Conservation (phyloP, 768 basidiomycete species). For the Hygrocybe punicea region DNA sequence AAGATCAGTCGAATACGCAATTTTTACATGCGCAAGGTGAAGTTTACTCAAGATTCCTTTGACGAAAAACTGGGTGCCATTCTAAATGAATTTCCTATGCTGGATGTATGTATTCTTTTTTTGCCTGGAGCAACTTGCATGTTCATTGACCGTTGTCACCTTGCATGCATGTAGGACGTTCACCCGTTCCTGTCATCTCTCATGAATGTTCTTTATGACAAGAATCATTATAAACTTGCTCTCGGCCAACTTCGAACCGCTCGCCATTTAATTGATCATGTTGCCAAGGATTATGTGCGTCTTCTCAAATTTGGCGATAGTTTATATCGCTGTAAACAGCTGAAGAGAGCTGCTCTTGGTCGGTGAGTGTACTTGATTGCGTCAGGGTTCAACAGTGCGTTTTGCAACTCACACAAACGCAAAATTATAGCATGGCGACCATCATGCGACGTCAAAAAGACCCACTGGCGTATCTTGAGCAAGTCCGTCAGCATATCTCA, state of each 20-base stretch:
- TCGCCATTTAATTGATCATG: constrained; percentile 92
- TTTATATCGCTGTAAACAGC: constrained; percentile 96
- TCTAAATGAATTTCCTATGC: constrained; percentile 93
- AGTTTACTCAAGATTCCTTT: constrained; percentile 95
- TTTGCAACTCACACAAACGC: constrained; percentile 2
- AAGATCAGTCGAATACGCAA: constrained; percentile 98
- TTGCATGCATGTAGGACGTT: constrained; percentile 55
- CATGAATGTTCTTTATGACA: constrained; percentile 98
- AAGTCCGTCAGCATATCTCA: constrained; percentile 98
- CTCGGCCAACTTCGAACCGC: constrained; percentile 95
- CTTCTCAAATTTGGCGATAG: constrained; percentile 98
- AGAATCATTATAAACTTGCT: constrained; percentile 99
- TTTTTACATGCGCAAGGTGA: constrained; percentile 99
- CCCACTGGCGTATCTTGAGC: constrained; percentile 95
- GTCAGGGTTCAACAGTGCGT: background rate
- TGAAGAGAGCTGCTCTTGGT: constrained; percentile 95
- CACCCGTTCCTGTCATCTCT: constrained; percentile 95
- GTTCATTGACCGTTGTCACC: background rate
- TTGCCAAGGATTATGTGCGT: constrained; percentile 95
- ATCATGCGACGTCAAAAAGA: constrained; percentile 99
- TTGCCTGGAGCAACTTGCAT: background rate
- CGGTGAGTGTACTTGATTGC: constrained; percentile 55
- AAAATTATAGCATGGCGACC: constrained; percentile 85
- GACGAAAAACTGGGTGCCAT: constrained; percentile 94
- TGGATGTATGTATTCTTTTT: constrained; percentile 66